Percentiles rank a stretch among this genome's conserved stretches.
These are phyloP conservation scores for Ophiorrhiza pumila DNA, from an alignment of 257 asterid genomes.

Conservation along the genomic window DNA sequence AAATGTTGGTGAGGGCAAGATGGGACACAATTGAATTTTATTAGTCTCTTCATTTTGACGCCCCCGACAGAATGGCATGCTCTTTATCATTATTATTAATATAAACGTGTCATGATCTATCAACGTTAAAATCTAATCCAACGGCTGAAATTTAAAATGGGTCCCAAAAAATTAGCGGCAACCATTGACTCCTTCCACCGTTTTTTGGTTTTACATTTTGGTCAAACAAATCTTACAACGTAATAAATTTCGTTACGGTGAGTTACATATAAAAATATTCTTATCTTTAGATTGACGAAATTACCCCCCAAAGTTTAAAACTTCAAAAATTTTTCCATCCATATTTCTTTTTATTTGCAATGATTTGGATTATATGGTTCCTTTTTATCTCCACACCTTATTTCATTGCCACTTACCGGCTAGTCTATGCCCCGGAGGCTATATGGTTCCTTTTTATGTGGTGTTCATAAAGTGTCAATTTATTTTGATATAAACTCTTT, in stretches of 20 bases:
- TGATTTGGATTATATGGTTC: too few relatives aligned
- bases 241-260: background rate
- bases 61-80: background rate
- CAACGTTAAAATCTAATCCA: background rate
- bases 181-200: conserved; percentile 9
- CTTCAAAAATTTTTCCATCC: too few relatives aligned
- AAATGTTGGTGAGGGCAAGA: too few relatives aligned
- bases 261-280: background rate
- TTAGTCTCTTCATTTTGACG: conserved; percentile 16
- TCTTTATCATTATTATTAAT: too few relatives aligned
- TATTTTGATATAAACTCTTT: too few relatives aligned
- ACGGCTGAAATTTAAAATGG: conserved; percentile 18
- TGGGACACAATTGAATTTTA: too few relatives aligned
- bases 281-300: background rate
- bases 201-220: too few relatives aligned
- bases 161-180: background rate
- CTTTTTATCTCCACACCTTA: too few relatives aligned
- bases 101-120: background rate
- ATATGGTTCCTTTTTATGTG: too few relatives aligned
- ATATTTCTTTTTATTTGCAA: background rate
- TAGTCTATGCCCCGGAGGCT: too few relatives aligned
- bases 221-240: conserved; percentile 2
- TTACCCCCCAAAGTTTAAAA: background rate
- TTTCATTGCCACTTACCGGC: too few relatives aligned
- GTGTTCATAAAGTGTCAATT: too few relatives aligned